phyloP scores from a whole-genome alignment of 148 eudicot genomes.

The Persicaria tinctoria region DNA sequence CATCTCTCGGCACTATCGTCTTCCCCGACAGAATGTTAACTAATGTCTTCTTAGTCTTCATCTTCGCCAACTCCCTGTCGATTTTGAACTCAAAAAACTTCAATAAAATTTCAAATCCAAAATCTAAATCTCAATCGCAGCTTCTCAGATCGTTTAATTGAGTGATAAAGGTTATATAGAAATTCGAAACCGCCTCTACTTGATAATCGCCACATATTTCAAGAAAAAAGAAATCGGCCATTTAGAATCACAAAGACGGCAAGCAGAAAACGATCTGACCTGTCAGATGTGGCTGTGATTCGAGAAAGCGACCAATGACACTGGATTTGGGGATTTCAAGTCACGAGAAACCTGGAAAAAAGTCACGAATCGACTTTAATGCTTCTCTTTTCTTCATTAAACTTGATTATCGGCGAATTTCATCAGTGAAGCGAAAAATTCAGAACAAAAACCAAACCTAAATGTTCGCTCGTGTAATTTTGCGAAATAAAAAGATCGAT shows the following conservation, averaged over 20 bases:
- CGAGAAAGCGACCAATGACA: neutral
- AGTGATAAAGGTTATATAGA: neutral
- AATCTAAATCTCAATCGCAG: neutral
- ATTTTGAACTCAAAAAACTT: neutral
- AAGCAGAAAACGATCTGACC: neutral
- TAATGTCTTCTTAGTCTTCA: conserved; percentile 29
- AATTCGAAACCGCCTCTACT: neutral
- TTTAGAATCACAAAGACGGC: neutral
- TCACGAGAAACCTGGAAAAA: conserved; percentile 8
- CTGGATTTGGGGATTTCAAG: neutral
- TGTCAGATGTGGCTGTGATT: neutral
- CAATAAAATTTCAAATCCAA: neutral
- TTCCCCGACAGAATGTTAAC: conserved; percentile 22
- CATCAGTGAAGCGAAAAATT: neutral
- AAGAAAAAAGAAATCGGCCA: neutral
- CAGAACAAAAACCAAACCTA: neutral
- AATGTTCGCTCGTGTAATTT: neutral
- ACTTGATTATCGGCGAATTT: neutral
- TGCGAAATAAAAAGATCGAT: neutral
- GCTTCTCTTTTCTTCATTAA: neutral
- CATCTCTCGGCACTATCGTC: conserved; percentile 12
- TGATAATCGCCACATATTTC: neutral
- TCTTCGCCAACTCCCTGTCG: neutral
- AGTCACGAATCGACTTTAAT: conserved; percentile 1
- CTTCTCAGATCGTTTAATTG: no score